These are phyloP conservation scores for Aureobasidium sp. DNA, from an alignment of 2,329 filamentous ascomycete species.

Conservation along the genomic window DNA sequence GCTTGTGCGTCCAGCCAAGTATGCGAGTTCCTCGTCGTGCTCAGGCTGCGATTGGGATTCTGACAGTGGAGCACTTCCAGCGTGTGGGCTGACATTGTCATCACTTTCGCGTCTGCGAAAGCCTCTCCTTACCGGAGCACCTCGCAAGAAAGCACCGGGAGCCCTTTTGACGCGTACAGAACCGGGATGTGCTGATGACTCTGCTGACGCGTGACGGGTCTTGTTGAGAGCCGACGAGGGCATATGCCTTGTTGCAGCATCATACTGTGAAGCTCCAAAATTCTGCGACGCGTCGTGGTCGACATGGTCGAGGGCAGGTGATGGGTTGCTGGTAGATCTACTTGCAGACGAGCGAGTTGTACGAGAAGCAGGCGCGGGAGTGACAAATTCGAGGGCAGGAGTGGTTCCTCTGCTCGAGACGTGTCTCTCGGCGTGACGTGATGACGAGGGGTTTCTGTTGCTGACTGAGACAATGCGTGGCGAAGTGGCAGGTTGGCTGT, in stretches of 20 bases:
- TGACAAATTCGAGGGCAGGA: slow-evolving; percentile 30
- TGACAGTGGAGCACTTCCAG: slow-evolving; percentile 21
- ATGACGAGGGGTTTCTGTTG: slow-evolving; percentile 25
- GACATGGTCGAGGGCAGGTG: slow-evolving; percentile 24
- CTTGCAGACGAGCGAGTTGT: slow-evolving; percentile 18
- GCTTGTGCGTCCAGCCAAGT: slow-evolving; percentile 20
- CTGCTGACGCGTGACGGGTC: slow-evolving; percentile 45
- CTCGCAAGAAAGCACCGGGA: slow-evolving; percentile 71
- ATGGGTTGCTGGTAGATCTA: slow-evolving; percentile 30
- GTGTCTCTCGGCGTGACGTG: slow-evolving; percentile 20
- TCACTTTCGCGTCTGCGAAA: slow-evolving; percentile 51
- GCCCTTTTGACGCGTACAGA: slow-evolving; percentile 73
- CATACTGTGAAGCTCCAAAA: neutral
- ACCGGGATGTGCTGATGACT: slow-evolving; percentile 60
- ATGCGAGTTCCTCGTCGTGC: neutral
- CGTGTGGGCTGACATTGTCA: slow-evolving; percentile 36
- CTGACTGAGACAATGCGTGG: slow-evolving; percentile 31
- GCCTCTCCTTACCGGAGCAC: slow-evolving; percentile 65
- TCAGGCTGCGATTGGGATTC: neutral
- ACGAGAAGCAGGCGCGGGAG: slow-evolving; percentile 31
- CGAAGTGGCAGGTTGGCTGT: slow-evolving; percentile 25
- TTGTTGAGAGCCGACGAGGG: slow-evolving; percentile 41
- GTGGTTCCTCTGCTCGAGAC: slow-evolving; percentile 25
- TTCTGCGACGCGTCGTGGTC: slow-evolving; percentile 2
- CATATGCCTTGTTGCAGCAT: slow-evolving; percentile 22